These are phyloP conservation scores for Rhododendron vialii DNA, from an alignment of 148 eudicot genomes.

Conservation along the genomic window DNA sequence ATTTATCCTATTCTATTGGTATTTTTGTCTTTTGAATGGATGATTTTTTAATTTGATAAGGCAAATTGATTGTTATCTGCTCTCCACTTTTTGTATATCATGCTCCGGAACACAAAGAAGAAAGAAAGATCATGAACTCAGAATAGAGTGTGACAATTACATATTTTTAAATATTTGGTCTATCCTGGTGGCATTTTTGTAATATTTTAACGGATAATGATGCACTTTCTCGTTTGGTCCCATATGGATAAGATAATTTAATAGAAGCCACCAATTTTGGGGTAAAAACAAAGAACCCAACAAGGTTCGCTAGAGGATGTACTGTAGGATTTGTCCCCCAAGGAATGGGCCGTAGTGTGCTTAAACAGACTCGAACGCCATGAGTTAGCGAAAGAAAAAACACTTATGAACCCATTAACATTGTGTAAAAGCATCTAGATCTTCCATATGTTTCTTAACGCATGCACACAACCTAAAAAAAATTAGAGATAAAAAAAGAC, in stretches of 20 bases:
- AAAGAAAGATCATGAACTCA: too few species aligned
- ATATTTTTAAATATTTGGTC: not conserved
- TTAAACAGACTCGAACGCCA: not conserved
- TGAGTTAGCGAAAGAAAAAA: too few species aligned
- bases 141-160: not conserved
- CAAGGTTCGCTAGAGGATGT: too few species aligned
- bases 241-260: not conserved
- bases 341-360: not conserved
- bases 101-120: too few species aligned
- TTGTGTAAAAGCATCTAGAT: not conserved
- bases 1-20: not conserved
- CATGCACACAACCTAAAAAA: not conserved
- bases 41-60: too few species aligned
- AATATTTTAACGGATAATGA: not conserved
- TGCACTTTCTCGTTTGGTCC: not conserved
- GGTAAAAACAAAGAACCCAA: too few species aligned
- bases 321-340: too few species aligned
- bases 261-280: too few species aligned
- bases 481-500: too few species aligned
- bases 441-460: not conserved
- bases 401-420: not conserved
- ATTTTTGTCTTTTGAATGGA: not conserved
- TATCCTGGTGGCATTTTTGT: not conserved
- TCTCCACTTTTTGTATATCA: too few species aligned
- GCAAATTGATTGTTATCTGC: too few species aligned